Percentiles rank a stretch among this genome's conserved stretches.
phyloP scores from a whole-genome alignment of 2,329 filamentous ascomycete genomes.

The Triangularia setosa region DNA sequence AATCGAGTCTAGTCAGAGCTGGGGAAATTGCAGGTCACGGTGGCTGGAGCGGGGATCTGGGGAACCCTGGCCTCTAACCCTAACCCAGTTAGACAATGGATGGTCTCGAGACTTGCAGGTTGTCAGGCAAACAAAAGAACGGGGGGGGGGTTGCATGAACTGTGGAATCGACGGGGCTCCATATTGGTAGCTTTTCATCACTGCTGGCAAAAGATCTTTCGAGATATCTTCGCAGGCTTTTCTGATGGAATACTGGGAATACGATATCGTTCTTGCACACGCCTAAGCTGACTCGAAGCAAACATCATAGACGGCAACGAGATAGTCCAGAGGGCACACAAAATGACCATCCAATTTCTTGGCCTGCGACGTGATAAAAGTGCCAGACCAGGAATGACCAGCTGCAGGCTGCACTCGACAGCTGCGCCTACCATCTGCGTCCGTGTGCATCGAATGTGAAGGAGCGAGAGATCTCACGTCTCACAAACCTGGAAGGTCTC shows the following conservation, averaged over 20 bases:
- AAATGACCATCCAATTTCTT: not conserved
- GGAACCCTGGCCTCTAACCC: not conserved
- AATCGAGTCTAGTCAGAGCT: not conserved
- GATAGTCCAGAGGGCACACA: too few relatives aligned
- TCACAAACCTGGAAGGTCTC: not conserved
- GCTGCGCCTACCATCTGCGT: constrained; percentile 3
- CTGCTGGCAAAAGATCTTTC: too few relatives aligned
- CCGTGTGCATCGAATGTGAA: not conserved
- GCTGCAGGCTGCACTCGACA: constrained; percentile 3
- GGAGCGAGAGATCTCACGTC: not conserved
- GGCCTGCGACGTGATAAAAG: not conserved
- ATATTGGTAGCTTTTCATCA: too few relatives aligned
- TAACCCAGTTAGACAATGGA: not conserved
- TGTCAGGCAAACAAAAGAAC: not conserved
- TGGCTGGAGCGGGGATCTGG: not conserved
- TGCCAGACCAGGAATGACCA: not conserved
- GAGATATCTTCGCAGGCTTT: too few relatives aligned
- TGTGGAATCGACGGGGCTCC: too few relatives aligned
- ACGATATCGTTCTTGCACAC: too few relatives aligned
- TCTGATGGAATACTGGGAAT: too few relatives aligned
- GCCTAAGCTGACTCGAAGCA: too few relatives aligned
- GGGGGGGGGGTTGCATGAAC: too few relatives aligned
- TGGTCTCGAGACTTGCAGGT: not conserved
- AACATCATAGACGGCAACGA: too few relatives aligned
- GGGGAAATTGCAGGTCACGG: not conserved